phyloP scores from a whole-genome alignment of 192 early-diverging fungal species.

The Coemansia sp. region DNA sequence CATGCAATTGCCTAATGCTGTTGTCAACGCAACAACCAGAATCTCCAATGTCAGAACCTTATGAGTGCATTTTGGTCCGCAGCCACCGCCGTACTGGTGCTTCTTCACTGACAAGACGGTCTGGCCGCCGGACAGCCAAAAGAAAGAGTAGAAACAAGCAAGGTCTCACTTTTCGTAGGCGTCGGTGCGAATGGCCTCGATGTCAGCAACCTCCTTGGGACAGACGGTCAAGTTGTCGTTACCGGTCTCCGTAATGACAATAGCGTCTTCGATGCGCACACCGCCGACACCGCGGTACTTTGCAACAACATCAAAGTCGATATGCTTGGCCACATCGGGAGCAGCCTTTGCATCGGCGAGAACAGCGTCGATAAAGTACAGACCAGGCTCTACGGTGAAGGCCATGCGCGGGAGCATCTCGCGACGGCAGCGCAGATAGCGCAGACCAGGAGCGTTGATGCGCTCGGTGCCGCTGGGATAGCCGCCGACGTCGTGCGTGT shows the following conservation, averaged over 20 bases:
- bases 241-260: constrained; percentile 77
- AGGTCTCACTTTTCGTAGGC: constrained; percentile 5
- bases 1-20: too few species aligned
- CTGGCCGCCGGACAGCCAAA: too few species aligned
- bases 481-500: constrained; percentile 87
- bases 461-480: constrained; percentile 70
- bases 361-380: constrained; percentile 87
- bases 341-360: constrained; percentile 64
- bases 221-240: constrained; percentile 81
- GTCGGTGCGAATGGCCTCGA: constrained; percentile 60
- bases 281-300: constrained; percentile 82
- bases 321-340: constrained; percentile 58
- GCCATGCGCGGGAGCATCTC: constrained; percentile 76
- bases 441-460: constrained; percentile 68
- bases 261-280: constrained; percentile 90
- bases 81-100: too few species aligned
- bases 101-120: background rate
- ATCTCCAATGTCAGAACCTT: too few species aligned
- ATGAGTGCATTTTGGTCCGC: too few species aligned
- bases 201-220: constrained; percentile 71
- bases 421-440: constrained; percentile 76
- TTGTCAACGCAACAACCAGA: too few species aligned
- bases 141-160: background rate
- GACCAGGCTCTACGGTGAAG: constrained; percentile 91
- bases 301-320: constrained; percentile 68